Conservation (phyloP, 768 basidiomycete genomes). For the Sporobolomyces pararoseus region DNA sequence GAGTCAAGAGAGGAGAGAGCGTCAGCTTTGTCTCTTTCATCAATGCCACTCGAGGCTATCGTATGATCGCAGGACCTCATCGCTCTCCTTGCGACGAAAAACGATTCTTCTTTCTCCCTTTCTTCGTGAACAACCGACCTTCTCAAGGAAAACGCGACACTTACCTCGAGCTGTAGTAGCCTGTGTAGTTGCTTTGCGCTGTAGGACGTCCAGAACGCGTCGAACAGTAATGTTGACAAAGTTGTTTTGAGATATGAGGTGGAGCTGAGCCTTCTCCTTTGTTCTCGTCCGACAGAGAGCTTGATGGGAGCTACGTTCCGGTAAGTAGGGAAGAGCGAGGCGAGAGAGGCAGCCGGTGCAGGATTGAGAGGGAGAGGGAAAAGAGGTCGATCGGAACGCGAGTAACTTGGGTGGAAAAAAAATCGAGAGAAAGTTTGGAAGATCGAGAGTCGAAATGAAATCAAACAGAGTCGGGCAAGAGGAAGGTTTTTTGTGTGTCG, state of each 20-base stretch:
- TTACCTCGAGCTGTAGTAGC: background rate
- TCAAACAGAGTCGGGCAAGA: too few relatives aligned
- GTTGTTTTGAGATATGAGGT: too few relatives aligned
- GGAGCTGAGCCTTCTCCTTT: too few relatives aligned
- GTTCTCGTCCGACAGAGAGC: too few relatives aligned
- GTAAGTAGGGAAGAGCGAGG: too few relatives aligned
- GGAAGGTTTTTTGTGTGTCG: too few relatives aligned
- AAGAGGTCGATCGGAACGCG: background rate
- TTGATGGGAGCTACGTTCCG: too few relatives aligned
- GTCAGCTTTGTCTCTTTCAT: too few relatives aligned
- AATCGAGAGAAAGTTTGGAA: too few relatives aligned
- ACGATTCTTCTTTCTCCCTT: background rate
- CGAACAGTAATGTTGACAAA: background rate
- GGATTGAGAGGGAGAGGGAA: background rate
- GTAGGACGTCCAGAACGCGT: slow-evolving; percentile 2
- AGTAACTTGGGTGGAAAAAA: background rate
- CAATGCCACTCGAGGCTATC: too few relatives aligned
- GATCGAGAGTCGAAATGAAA: too few relatives aligned
- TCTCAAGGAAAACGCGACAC: slow-evolving; percentile 3
- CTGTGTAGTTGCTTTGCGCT: background rate
- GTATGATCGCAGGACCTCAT: background rate
- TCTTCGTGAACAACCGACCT: background rate
- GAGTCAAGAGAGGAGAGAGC: too few relatives aligned
- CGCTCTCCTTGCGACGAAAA: background rate
- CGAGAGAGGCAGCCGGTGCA: background rate